These are phyloP conservation scores for Hericium rajendrae DNA, from an alignment of 768 basidiomycete species.

Conservation along the genomic window DNA sequence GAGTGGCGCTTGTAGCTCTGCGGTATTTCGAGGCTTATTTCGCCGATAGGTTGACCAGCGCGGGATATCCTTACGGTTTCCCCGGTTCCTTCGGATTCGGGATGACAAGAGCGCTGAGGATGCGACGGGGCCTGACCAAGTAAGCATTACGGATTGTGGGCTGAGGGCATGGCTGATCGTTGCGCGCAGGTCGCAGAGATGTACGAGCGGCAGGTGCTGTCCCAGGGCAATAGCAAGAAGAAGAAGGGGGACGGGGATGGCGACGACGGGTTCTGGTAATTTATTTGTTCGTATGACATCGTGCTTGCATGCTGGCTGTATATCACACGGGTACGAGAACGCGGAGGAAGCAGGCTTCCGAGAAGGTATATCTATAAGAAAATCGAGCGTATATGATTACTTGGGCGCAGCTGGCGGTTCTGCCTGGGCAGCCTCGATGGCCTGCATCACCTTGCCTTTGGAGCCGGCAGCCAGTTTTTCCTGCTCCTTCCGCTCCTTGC, in stretches of 20 bases:
- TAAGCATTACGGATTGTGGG: slow-evolving; percentile 22
- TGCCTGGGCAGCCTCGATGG: slow-evolving; percentile 32
- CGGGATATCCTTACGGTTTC: slow-evolving; percentile 94
- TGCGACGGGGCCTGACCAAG: slow-evolving; percentile 90
- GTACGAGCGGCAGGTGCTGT: slow-evolving; percentile 82
- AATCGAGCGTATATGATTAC: slow-evolving; percentile 2
- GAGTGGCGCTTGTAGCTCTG: slow-evolving; percentile 19
- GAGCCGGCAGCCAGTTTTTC: slow-evolving; percentile 2
- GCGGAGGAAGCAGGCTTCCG: neutral
- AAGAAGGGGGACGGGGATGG: slow-evolving; percentile 49
- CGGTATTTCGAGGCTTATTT: neutral
- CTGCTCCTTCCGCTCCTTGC: slow-evolving; percentile 56
- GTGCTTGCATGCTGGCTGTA: neutral
- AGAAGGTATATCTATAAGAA: slow-evolving; percentile 8
- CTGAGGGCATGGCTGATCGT: neutral
- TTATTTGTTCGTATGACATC: too few relatives aligned
- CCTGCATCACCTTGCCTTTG: slow-evolving; percentile 36
- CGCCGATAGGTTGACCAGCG: slow-evolving; percentile 62
- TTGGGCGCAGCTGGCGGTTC: neutral
- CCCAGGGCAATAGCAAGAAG: slow-evolving; percentile 64
- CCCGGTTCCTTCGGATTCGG: slow-evolving; percentile 83
- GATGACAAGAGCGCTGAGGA: slow-evolving; percentile 93
- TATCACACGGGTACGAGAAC: too few relatives aligned
- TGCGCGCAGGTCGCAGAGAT: slow-evolving; percentile 74
- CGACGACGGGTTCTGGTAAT: slow-evolving; percentile 75